Evolutionary conservation across 106 monocot species (phyloP), one percentile per base, ranked within the genome.

Genomic region (Dactylorhiza incarnata): DNA sequence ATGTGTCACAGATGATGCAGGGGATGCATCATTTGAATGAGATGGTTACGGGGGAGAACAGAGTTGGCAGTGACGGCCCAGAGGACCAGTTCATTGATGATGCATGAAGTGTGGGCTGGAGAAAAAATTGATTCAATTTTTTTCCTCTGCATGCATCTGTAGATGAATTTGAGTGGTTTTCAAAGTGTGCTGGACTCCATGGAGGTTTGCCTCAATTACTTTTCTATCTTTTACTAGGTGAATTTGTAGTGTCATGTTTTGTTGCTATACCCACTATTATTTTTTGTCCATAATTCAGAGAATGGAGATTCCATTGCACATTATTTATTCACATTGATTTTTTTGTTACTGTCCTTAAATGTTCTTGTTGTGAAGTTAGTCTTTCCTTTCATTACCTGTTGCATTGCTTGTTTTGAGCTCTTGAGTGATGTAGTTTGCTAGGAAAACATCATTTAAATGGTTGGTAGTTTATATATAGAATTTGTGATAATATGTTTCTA

Each of bases 71-170:
- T 5, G 86, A 82, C 49, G 83, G 74, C 20, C 83, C 79, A 62
- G 89, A 86, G 17, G 86, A 89, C 17, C 86, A 89, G 71, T 89
- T 89, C 70, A 89, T 89, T 72, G 81, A 84, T 13, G 87, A 87
- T 56, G 88, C 6, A 5, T 69, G 24, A 65, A 22, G 19, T 59
- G 58, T 59, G 22, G 58, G 58, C 9, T 58, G 58, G 58, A 58
- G 58, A n/a, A 58, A 22, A 58, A 22, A 65, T 11, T 65, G 65
- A 26, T 25, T 12, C 26, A 12, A 65, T 29, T 29, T 29, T 29
- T 52, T 52, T 52, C 14, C 59, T 9, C 17, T 59, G 59, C 19
- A 37, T 37, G 37, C 37, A 65, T 65, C 65, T 65, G 24, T 65
- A 9, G 65, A 65, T 65, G 29, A 65, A 65, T 26, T 65, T 65